Conservation (phyloP, 2,329 filamentous ascomycete species). For the Colletotrichum graminicola region DNA sequence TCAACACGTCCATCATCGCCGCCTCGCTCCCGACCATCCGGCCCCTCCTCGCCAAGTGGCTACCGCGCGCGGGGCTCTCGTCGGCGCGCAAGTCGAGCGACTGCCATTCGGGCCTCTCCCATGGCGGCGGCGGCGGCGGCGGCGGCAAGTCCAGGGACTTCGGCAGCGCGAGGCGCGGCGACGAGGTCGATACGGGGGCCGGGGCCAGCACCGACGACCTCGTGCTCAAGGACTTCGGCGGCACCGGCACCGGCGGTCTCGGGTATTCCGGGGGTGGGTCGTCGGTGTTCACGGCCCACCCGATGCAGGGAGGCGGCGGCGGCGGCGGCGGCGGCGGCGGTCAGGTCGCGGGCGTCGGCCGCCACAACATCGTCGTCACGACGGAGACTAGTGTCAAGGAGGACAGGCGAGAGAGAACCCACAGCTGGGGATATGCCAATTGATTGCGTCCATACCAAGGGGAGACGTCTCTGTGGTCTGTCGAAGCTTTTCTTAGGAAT, state of each 20-base stretch:
- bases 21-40: constrained; percentile 54
- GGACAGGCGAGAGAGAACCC: neutral
- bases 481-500: too few species aligned
- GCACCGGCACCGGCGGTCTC: neutral
- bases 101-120: constrained; percentile 38
- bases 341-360: neutral
- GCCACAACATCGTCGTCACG: constrained; percentile 11
- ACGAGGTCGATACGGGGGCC: constrained; percentile 41
- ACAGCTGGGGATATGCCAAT: too few species aligned
- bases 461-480: too few species aligned
- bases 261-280: neutral
- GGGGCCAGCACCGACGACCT: constrained; percentile 46
- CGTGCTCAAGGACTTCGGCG: constrained; percentile 42
- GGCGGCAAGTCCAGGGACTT: constrained; percentile 34
- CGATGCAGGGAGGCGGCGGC: neutral
- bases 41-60: constrained; percentile 46
- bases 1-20: constrained; percentile 54
- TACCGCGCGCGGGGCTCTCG: constrained; percentile 44
- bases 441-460: neutral
- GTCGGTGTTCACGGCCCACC: constrained; percentile 22
- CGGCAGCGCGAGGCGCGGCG: constrained; percentile 20
- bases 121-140: neutral
- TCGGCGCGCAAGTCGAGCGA: constrained; percentile 39
- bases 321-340: too few species aligned
- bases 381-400: constrained; percentile 11